These are phyloP conservation scores for Astrothelium subdiscretum DNA, from an alignment of 495 filamentous ascomycete species.

Conservation along the genomic window DNA sequence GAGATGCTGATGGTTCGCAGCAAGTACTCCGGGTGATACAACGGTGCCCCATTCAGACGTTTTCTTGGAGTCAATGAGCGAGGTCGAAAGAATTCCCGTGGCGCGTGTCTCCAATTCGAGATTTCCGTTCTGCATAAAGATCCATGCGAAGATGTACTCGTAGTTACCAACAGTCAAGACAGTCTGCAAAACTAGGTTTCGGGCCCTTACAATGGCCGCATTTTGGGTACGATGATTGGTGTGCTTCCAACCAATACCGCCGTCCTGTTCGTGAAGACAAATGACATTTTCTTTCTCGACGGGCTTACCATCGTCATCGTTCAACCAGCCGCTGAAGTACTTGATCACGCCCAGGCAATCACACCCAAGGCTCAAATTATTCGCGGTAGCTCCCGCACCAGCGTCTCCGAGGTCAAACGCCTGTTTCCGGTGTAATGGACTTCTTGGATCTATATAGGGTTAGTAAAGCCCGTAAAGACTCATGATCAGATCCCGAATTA, in stretches of 20 bases:
- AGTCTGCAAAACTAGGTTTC: slow-evolving; percentile 25
- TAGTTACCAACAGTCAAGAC: slow-evolving; percentile 29
- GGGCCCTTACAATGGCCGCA: slow-evolving; percentile 19
- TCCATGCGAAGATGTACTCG: slow-evolving; percentile 27
- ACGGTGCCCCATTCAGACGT: slow-evolving; percentile 17
- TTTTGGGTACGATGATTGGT: slow-evolving; percentile 22
- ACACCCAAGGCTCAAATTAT: slow-evolving; percentile 26
- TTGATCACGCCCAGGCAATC: slow-evolving; percentile 27
- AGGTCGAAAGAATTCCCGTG: slow-evolving; percentile 25
- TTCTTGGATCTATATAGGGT: slow-evolving; percentile 14
- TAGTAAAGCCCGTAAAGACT: background rate
- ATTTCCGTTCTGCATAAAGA: slow-evolving; percentile 20
- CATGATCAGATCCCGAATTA: background rate
- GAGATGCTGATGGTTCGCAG: slow-evolving; percentile 24
- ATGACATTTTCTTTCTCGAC: slow-evolving; percentile 21
- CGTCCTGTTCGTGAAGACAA: slow-evolving; percentile 25
- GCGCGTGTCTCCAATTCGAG: slow-evolving; percentile 25
- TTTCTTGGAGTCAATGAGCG: slow-evolving; percentile 19
- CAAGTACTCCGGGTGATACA: slow-evolving; percentile 17
- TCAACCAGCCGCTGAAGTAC: slow-evolving; percentile 17
- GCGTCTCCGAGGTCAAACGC: slow-evolving; percentile 28
- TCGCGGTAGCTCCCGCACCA: slow-evolving; percentile 23
- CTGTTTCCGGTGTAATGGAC: slow-evolving; percentile 25
- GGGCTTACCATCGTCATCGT: slow-evolving; percentile 13
- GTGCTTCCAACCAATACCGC: slow-evolving; percentile 27